Base-by-base conservation (phyloP, 805 yeast species). In the Suhomyces sp. region DNA sequence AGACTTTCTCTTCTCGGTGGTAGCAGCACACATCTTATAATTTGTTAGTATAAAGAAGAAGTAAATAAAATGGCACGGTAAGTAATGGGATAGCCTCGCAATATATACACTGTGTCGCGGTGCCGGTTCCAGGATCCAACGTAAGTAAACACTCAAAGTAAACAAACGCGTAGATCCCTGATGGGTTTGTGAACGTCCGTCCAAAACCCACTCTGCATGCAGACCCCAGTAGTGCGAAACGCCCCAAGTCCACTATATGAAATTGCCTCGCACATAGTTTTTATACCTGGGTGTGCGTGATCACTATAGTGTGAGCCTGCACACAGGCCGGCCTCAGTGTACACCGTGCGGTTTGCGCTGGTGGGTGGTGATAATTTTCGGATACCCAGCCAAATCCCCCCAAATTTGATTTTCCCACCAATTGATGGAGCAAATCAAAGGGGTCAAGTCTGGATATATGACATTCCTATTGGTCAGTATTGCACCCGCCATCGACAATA, bases 1-100 rank as follows among this genome's bases (percentile, higher is more conserved):
- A 36, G 68, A 39, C 48, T 61, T 68, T 58, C 64, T 68, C 51
- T 59, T 68, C 53, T 68, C 74, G 42, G 68, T 36, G 19, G 48
- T 27, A 27, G 46, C 25, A 20, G 44, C 27, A 33, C 38, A 40
- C 38, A 34, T 39, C 31, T 21, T n/a, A 13, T 18, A 16, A 11
- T 19, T 19, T 13, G 45, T 39, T 38, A 41, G 43, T 42, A 38
- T 35, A 13, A 33, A 19, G 6, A 8, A 20, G 20, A 13, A 14
- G 19, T 21, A 33, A 26, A 27, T 13, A 27, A 13, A 17, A 26
- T 9, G 24, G n/a, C 14, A 19, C 19, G 30, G 25, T 12, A 20
- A 19, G 29, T 20, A 14, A 20, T 19, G 27, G 24, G 17, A 26
- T 16, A 11, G 13, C 13, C 15, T 26, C 29, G 15, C 29, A 26